Evolutionary conservation across 2,329 filamentous ascomycete genomes (phyloP).

Genomic region (Emmonsiellopsis sp.): DNA sequence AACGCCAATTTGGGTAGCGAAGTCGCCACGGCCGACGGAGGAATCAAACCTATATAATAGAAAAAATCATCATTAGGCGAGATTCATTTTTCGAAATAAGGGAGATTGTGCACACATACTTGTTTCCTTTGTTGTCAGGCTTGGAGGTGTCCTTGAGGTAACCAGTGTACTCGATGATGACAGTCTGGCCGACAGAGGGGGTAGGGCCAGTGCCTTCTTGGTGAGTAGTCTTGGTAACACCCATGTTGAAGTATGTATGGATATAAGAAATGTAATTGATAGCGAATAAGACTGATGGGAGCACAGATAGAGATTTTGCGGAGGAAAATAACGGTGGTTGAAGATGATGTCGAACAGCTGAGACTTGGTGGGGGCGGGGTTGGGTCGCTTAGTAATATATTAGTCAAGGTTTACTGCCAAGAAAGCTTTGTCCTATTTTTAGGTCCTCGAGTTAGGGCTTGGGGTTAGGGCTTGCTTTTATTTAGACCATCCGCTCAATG

Average conservation of each 20-base stretch:
- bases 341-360: too few relatives aligned
- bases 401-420: too few relatives aligned
- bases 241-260: background rate
- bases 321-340: too few relatives aligned
- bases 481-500: too few relatives aligned
- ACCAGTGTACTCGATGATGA: background rate
- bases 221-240: background rate
- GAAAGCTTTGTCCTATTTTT: too few relatives aligned
- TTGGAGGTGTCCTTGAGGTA: background rate
- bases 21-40: slow-evolving; percentile 66
- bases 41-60: slow-evolving; percentile 65
- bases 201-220: background rate
- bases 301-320: too few relatives aligned
- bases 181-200: background rate
- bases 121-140: background rate
- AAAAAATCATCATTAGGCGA: background rate
- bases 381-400: too few relatives aligned
- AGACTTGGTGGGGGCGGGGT: too few relatives aligned
- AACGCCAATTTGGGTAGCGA: slow-evolving; percentile 67
- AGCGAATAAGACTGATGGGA: too few relatives aligned
- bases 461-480: too few relatives aligned
- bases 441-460: too few relatives aligned
- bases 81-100: background rate
- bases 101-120: background rate
- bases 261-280: too few relatives aligned